Conservation (phyloP, 176 grass and related monocot species). For the Oryza glumipatula region DNA sequence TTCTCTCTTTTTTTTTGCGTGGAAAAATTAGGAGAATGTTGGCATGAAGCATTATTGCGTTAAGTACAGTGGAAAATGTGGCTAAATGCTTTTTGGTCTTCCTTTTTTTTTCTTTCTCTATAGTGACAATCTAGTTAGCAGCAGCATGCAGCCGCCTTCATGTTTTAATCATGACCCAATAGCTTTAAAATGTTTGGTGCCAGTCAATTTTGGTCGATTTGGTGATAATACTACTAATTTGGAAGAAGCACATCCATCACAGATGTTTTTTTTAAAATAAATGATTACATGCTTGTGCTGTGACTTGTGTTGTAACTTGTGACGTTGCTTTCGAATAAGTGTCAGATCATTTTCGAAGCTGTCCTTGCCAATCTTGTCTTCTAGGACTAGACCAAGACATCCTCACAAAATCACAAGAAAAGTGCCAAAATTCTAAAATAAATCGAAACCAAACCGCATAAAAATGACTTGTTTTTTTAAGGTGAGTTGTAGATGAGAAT, state of each 20-base stretch:
- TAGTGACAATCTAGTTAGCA: no score
- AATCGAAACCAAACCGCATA: not conserved
- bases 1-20: not conserved
- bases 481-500: not conserved
- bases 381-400: not conserved
- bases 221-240: not conserved
- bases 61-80: not conserved
- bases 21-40: not conserved
- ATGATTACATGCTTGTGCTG: not conserved
- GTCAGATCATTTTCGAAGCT: not conserved
- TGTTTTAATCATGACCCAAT: no score
- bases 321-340: not conserved
- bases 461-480: not conserved
- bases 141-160: no score
- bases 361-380: slow-evolving; percentile 22
- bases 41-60: not conserved
- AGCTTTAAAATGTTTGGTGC: no score
- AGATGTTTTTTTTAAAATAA: no score
- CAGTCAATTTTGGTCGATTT: not conserved
- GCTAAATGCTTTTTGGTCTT: no score
- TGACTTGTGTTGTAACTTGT: not conserved
- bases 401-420: not conserved
- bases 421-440: not conserved
- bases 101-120: no score
- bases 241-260: no score